Evolutionary conservation across 805 yeast genomes (phyloP).

Genomic region (Candida quercuum): DNA sequence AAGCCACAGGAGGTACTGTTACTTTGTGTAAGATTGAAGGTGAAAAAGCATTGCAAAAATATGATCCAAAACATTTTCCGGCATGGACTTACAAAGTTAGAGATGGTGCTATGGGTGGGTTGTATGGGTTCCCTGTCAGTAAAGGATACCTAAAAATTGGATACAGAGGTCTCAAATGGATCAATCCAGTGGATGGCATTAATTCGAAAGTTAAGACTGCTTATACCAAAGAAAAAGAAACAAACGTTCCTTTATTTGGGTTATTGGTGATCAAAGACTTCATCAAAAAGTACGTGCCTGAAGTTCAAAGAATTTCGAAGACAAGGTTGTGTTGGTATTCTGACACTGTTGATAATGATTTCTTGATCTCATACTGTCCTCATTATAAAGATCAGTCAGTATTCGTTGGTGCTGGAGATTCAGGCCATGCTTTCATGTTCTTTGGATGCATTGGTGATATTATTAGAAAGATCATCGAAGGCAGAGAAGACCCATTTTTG

Average conservation of each 20-base stretch:
- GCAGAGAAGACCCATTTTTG: slow-evolving; percentile 14
- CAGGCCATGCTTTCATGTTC: slow-evolving; percentile 35
- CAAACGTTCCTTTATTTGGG: slow-evolving; percentile 25
- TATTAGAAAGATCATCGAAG: slow-evolving; percentile 16
- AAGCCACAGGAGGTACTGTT: slow-evolving; percentile 29
- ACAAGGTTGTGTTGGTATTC: slow-evolving; percentile 32
- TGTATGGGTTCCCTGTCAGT: slow-evolving; percentile 27
- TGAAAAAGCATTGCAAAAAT: slow-evolving; percentile 19
- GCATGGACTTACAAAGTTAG: slow-evolving; percentile 27
- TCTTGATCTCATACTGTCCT: slow-evolving; percentile 30
- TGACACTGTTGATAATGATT: slow-evolving; percentile 30
- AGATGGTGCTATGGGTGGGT: slow-evolving; percentile 26
- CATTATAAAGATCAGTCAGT: slow-evolving; percentile 22
- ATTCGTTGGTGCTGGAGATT: slow-evolving; percentile 33
- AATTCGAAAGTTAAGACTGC: slow-evolving; percentile 25
- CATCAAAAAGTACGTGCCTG: slow-evolving; percentile 23
- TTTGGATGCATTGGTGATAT: slow-evolving; percentile 29
- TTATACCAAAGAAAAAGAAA: slow-evolving; percentile 19
- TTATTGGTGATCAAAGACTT: slow-evolving; percentile 22
- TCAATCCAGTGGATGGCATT: slow-evolving; percentile 17
- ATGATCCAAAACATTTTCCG: slow-evolving; percentile 19
- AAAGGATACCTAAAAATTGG: slow-evolving; percentile 27
- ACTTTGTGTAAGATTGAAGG: slow-evolving; percentile 20
- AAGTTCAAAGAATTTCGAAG: slow-evolving; percentile 17
- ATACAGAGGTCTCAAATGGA: slow-evolving; percentile 27